These are phyloP conservation scores for Aspergillus incahuasiensis DNA, from an alignment of 495 filamentous ascomycete genomes.

Conservation along the genomic window DNA sequence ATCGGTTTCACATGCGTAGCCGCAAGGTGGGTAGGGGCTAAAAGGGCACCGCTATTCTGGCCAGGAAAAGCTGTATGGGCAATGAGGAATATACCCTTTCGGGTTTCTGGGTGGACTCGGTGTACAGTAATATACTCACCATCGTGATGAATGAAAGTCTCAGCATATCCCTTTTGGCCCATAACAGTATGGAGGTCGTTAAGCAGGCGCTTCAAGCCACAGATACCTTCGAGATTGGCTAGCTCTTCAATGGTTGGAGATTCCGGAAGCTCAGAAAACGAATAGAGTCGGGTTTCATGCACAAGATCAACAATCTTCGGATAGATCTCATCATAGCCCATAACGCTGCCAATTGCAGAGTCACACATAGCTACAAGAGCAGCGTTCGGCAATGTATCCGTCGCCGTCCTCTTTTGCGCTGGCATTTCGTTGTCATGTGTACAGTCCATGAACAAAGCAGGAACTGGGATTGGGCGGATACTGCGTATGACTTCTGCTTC, in stretches of 20 bases:
- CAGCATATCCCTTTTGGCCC: conserved; percentile 89
- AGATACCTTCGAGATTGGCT: conserved; percentile 69
- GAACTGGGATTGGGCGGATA: conserved; percentile 76
- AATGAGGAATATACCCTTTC: conserved; percentile 90
- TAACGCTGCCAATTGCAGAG: conserved; percentile 88
- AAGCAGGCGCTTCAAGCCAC: conserved; percentile 80
- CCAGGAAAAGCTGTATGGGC: conserved; percentile 93
- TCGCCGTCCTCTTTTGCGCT: conserved; percentile 89
- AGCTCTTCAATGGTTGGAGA: conserved; percentile 51
- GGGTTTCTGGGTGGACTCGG: conserved; percentile 80
- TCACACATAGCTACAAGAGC: conserved; percentile 94
- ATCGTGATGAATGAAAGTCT: conserved; percentile 96
- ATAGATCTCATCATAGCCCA: conserved; percentile 99
- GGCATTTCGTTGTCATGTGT: conserved; percentile 98
- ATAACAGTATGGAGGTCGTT: conserved; percentile 91
- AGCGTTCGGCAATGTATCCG: conserved; percentile 93
- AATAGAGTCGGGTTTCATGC: conserved; percentile 75
- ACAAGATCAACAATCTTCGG: conserved; percentile 88
- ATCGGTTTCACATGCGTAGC: conserved; percentile 72
- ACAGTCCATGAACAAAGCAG: conserved; percentile 98
- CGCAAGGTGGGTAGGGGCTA: conserved; percentile 69
- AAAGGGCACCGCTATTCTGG: conserved; percentile 69
- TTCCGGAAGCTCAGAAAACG: conserved; percentile 59
- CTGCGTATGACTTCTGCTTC: conserved; percentile 58
- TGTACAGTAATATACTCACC: conserved; percentile 95